Conservation (phyloP, 2,329 filamentous ascomycete species). For the Penicillium capsulatum region DNA sequence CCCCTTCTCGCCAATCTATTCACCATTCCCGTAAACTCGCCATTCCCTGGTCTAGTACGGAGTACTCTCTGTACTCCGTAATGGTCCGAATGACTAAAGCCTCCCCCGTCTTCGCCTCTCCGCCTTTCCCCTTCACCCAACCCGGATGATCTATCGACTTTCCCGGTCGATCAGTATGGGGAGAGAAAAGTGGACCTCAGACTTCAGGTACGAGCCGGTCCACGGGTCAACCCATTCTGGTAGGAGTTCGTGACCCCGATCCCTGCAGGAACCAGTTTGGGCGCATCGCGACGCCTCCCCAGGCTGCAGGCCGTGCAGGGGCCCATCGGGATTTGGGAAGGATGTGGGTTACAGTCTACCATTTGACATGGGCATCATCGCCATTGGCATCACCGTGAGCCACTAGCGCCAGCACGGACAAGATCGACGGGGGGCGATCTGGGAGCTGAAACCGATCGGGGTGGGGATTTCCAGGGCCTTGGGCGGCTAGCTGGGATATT, state of each 20-base stretch:
- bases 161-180: slow-evolving; percentile 4
- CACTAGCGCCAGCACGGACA: not conserved
- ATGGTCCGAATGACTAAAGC: slow-evolving; percentile 19
- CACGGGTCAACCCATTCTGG: slow-evolving; percentile 6
- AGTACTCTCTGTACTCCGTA: too few species aligned
- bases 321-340: too few species aligned
- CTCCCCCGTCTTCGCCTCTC: too few species aligned
- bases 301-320: slow-evolving; percentile 18
- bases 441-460: slow-evolving; percentile 19
- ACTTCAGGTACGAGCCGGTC: not conserved
- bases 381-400: too few species aligned
- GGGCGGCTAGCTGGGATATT: slow-evolving; percentile 27
- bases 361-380: too few species aligned
- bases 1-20: slow-evolving; percentile 7
- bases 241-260: slow-evolving; percentile 18
- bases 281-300: slow-evolving; percentile 7
- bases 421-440: slow-evolving; percentile 8
- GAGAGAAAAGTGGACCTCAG: not conserved
- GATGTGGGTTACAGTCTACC: too few species aligned
- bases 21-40: slow-evolving; percentile 1
- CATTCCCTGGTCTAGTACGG: too few species aligned
- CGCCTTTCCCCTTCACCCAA: too few species aligned
- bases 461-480: slow-evolving; percentile 21
- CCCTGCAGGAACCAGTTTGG: slow-evolving; percentile 18
- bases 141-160: slow-evolving; percentile 6